Conservation (phyloP, 345 rosid species). For the Eucalyptus curtisii region DNA sequence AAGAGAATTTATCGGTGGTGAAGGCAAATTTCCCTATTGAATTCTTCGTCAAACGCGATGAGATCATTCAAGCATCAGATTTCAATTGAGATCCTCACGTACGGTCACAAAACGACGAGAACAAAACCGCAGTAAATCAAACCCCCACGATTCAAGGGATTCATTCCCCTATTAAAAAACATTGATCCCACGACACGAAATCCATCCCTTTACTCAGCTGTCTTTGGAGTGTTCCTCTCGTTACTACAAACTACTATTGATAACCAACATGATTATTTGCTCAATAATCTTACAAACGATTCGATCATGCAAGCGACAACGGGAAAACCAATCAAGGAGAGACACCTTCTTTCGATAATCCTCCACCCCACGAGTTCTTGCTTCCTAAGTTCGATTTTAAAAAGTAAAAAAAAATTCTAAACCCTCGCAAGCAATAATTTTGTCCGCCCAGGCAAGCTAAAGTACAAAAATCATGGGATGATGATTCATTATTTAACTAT, state of each 20-base stretch:
- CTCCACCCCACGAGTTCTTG: background rate
- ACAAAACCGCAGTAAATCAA: background rate
- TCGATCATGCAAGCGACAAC: conserved; percentile 2
- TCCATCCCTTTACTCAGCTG: conserved; percentile 5
- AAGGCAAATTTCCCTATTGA: background rate
- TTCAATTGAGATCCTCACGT: background rate
- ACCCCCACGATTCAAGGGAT: conserved; percentile 5
- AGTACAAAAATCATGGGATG: background rate
- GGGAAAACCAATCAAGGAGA: background rate
- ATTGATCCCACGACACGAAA: conserved; percentile 13
- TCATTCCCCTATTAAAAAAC: background rate
- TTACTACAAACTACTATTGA: background rate
- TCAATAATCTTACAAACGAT: background rate
- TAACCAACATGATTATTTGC: background rate
- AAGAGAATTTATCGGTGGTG: background rate
- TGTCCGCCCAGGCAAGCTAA: background rate
- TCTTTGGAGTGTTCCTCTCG: conserved; percentile 25
- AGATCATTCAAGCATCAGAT: background rate
- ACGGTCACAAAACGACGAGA: background rate
- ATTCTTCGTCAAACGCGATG: background rate
- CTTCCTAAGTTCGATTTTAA: background rate
- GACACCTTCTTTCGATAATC: background rate
- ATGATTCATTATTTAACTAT: background rate
- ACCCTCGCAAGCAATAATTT: background rate
- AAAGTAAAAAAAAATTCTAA: background rate